phyloP scores from a whole-genome alignment of 164 flowering plant genomes.

The Magnolia kwangsiensis region DNA sequence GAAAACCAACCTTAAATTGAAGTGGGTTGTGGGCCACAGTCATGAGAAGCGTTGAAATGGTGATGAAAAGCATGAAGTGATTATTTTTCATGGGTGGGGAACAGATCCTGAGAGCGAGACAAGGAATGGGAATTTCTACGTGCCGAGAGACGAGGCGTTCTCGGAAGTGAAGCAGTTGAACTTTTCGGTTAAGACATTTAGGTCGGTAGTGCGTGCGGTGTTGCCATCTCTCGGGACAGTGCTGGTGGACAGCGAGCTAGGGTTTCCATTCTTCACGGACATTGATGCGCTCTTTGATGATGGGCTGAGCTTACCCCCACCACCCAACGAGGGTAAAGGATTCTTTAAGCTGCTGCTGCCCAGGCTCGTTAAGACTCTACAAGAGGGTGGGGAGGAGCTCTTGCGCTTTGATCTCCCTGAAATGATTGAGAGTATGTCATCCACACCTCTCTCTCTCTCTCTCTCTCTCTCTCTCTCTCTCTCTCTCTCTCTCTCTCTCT shows the following conservation, averaged over 20 bases:
- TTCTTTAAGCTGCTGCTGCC: conserved; percentile 15
- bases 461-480: not conserved
- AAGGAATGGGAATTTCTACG: conserved; percentile 17
- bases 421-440: conserved; percentile 3
- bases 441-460: not conserved
- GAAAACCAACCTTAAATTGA: not conserved
- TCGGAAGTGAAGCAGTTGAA: conserved; percentile 22
- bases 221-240: conserved; percentile 21
- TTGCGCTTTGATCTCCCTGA: conserved; percentile 39
- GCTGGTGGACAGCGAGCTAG: conserved; percentile 1
- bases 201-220: conserved; percentile 22
- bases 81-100: not conserved
- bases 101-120: conserved; percentile 34
- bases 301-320: conserved; percentile 25
- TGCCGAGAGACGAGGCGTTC: conserved; percentile 44
- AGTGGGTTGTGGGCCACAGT: no score
- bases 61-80: not conserved
- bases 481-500: not conserved
- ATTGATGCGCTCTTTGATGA: conserved; percentile 42
- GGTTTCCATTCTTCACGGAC: conserved; percentile 41
- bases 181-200: conserved; percentile 15
- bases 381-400: conserved; percentile 9
- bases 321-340: conserved; percentile 5
- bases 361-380: conserved; percentile 18
- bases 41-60: not conserved